Conservation (phyloP, 352 stramenopile genomes). For the Globisporangium cystogenes region DNA sequence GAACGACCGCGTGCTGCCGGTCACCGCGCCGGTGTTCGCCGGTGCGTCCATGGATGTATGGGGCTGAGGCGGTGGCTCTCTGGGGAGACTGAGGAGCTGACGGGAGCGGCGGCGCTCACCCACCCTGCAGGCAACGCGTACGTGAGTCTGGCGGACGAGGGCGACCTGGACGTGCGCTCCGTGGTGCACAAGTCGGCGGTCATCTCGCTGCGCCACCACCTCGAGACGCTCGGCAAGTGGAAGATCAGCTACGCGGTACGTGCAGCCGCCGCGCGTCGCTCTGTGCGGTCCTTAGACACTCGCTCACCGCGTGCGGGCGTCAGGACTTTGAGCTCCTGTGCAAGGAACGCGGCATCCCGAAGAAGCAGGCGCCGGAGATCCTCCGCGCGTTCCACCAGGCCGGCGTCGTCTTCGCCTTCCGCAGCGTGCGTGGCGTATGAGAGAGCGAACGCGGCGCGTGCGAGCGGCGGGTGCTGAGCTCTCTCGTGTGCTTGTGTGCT, state of each 20-base stretch:
- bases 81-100: background rate
- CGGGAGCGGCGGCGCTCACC: too few species aligned
- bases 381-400: constrained; percentile 74
- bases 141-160: constrained; percentile 62
- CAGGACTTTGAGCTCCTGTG: constrained; percentile 73
- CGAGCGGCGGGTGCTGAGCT: too few species aligned
- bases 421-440: constrained; percentile 45
- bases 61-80: background rate
- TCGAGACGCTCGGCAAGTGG: constrained; percentile 73
- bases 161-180: constrained; percentile 71
- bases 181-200: constrained; percentile 77
- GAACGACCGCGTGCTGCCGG: constrained; percentile 71
- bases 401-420: constrained; percentile 77
- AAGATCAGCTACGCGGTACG: constrained; percentile 61
- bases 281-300: too few species aligned
- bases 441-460: too few species aligned
- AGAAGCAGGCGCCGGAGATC: constrained; percentile 76
- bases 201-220: constrained; percentile 64
- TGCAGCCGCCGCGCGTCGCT: too few species aligned
- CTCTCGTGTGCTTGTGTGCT: too few species aligned
- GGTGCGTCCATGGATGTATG: too few species aligned
- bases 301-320: too few species aligned
- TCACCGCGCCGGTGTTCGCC: constrained; percentile 65
- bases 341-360: constrained; percentile 66
- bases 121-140: constrained; percentile 72